Base-by-base conservation (phyloP, 352 stramenopile genomes). In the Phytophthora chlamydospora region DNA sequence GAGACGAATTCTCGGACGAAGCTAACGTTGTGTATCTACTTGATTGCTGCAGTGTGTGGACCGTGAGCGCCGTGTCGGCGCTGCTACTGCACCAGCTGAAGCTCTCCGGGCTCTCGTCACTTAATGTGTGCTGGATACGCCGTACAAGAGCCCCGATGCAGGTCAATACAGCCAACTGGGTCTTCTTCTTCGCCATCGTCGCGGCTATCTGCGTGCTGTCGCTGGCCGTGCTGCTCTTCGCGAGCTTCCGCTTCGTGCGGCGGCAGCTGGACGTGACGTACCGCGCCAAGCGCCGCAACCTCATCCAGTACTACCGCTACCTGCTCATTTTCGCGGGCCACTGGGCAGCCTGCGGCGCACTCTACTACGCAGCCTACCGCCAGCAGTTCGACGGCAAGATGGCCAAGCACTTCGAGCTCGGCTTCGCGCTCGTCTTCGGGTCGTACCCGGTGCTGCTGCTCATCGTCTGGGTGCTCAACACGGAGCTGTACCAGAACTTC, bases 291-390 rank as follows among this genome's bases (percentile, higher is more conserved):
- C 79, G 86, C 35, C 80, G 86, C 16, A 90, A 88, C 32, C 45
- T 95, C 39, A 73, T 95, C 8, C 86, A 95, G 67, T 95, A 95
- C 55, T 95, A 93, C 44, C 86, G 86, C 16, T 95, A 95, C 47
- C 46, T 92, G 36, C 59, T 95, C 34, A 77, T 93, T 39, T 95
- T 83, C 53, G 81, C 75, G 4, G 73, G 62, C 9, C 86, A 91
- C 62, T 95, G 86, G 86, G 58, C 71, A 1, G 62, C 83, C 10
- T 93, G 83, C 48, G 86, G 67, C 0, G 66, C 62, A 3, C 66
- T 95, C 17, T 95, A 95, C 47, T 93, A 91, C 55, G 76, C 73
- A 19, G 81, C 79, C 43, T 93, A 95, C 55, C 66, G 71, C 45
- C 67, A 91, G 54, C 38, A 57, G 3, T 95, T 93, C 53, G 59